These are phyloP conservation scores for Eurotiales sp. DNA, from an alignment of 2,329 filamentous ascomycete species.

Conservation along the genomic window DNA sequence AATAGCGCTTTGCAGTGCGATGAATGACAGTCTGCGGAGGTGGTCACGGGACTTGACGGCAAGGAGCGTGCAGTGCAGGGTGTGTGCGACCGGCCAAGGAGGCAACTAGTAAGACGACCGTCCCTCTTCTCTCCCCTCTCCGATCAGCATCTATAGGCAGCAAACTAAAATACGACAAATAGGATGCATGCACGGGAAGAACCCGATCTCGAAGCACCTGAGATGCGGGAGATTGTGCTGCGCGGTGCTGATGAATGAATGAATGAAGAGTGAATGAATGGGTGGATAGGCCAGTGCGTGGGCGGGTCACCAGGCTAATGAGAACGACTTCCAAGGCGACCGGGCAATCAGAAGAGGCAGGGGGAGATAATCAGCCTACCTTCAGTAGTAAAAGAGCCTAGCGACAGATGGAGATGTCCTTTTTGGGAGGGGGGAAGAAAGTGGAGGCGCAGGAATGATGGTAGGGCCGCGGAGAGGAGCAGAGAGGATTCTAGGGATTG, in stretches of 20 bases:
- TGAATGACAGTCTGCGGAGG: conserved; percentile 18
- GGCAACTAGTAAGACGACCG: not conserved
- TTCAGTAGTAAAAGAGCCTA: conserved; percentile 19
- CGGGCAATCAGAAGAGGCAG: conserved; percentile 17
- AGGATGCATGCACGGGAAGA: not conserved
- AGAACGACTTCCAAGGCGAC: not conserved
- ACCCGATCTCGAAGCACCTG: not conserved
- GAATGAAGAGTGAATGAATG: too few species aligned
- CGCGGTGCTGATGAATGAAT: conserved; percentile 22
- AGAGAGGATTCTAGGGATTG: conserved; percentile 5
- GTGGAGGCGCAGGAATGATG: conserved; percentile 28
- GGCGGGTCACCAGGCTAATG: conserved; percentile 19
- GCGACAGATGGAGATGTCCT: conserved; percentile 14
- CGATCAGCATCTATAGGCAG: conserved; percentile 2
- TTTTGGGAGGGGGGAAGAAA: conserved; percentile 19
- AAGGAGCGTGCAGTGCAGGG: conserved; percentile 17
- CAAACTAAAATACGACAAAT: conserved; percentile 4
- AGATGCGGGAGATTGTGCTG: not conserved
- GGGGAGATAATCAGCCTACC: conserved; percentile 21
- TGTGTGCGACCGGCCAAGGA: too few species aligned
- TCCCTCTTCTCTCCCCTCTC: not conserved
- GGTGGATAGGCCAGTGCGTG: conserved; percentile 25
- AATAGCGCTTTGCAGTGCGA: conserved; percentile 32
- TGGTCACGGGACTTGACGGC: conserved; percentile 28
- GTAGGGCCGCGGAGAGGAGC: conserved; percentile 22